Evolutionary conservation across 192 early-diverging fungal species (phyloP).

Genomic region (Podila epigama): DNA sequence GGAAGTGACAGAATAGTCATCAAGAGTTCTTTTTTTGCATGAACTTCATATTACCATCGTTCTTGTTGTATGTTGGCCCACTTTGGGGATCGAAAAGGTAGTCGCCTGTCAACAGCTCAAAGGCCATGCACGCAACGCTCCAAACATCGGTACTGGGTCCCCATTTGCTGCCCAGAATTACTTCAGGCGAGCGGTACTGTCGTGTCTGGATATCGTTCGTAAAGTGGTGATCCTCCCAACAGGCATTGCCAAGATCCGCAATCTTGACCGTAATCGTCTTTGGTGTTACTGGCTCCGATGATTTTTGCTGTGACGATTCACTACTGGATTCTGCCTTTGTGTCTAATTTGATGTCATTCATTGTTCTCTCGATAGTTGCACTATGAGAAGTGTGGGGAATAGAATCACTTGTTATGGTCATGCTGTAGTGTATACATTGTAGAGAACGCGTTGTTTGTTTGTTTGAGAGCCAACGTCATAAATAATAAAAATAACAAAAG

Average conservation of each 20-base stretch:
- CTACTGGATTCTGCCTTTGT: slow-evolving; percentile 14
- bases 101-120: slow-evolving; percentile 96
- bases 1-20: no score
- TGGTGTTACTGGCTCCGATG: slow-evolving; percentile 10
- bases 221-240: slow-evolving; percentile 96
- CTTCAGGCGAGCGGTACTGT: slow-evolving; percentile 97
- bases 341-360: slow-evolving; percentile 46
- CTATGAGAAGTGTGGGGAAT: neutral
- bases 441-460: no score
- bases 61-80: slow-evolving; percentile 84
- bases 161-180: slow-evolving; percentile 93
- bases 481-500: neutral
- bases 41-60: slow-evolving; percentile 94
- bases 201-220: slow-evolving; percentile 97
- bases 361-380: slow-evolving; percentile 39
- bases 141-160: slow-evolving; percentile 91
- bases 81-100: slow-evolving; percentile 95
- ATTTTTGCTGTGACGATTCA: slow-evolving; percentile 1
- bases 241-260: slow-evolving; percentile 97
- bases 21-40: no score
- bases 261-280: slow-evolving; percentile 83
- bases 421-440: neutral
- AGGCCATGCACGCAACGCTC: slow-evolving; percentile 93
- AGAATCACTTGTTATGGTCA: neutral
- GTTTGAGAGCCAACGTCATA: neutral